Conservation (phyloP, 176 grass and related monocot genomes). For the Panicum miliaceum region DNA sequence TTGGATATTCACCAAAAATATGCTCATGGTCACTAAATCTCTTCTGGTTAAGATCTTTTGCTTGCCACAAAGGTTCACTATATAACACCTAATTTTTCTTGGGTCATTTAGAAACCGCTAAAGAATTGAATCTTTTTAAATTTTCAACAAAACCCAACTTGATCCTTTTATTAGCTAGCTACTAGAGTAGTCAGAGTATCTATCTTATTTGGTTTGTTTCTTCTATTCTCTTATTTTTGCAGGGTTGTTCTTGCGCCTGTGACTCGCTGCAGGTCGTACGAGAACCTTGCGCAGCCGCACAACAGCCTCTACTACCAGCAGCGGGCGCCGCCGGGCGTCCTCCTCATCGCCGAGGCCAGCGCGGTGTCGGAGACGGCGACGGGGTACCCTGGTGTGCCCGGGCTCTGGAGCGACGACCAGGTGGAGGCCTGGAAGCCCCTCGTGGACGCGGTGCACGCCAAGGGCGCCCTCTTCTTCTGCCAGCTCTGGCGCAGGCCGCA, state of each 20-base stretch:
- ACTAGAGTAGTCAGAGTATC: no score
- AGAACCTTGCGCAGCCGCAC: background rate
- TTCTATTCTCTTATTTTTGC: no score
- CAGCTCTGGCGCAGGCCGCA: background rate
- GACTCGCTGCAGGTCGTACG: background rate
- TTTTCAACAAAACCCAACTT: no score
- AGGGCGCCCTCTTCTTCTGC: background rate
- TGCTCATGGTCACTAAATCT: no score
- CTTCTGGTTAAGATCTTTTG: no score
- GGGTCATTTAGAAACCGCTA: no score
- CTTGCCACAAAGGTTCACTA: no score
- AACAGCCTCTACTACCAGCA: background rate
- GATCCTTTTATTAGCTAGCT: no score
- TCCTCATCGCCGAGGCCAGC: constrained; percentile 7
- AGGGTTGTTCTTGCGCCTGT: background rate
- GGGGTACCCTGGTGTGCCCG: background rate
- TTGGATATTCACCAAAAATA: no score
- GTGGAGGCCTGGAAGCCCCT: constrained; percentile 1
- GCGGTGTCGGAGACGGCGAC: background rate
- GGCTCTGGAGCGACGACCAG: background rate
- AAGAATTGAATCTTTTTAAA: no score
- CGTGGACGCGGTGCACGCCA: background rate
- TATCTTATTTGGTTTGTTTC: no score
- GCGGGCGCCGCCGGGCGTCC: background rate
- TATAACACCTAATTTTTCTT: no score